Conservation (phyloP, 2,329 filamentous ascomycete species). For the Monosporascus sp. region DNA sequence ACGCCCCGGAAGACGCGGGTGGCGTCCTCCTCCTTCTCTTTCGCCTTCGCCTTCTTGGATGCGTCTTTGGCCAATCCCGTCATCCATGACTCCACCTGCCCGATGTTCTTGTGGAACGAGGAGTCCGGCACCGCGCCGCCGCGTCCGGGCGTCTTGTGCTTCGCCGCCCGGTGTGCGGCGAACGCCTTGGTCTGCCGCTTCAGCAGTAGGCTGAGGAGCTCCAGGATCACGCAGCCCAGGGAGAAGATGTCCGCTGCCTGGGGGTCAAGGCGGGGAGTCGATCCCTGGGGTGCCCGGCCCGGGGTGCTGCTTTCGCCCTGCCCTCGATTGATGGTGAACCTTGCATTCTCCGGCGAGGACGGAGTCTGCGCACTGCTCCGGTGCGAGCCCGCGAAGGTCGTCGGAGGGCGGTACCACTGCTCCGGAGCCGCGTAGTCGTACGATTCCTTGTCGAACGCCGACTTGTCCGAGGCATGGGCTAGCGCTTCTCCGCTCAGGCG, state of each 20-base stretch:
- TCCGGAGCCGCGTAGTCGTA: slow-evolving; percentile 74
- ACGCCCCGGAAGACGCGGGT: slow-evolving; percentile 46
- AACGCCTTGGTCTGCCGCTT: slow-evolving; percentile 64
- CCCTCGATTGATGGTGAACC: slow-evolving; percentile 33
- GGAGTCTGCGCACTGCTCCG: slow-evolving; percentile 25
- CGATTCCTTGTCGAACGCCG: slow-evolving; percentile 57
- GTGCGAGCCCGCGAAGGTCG: slow-evolving; percentile 22
- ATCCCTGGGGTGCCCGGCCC: slow-evolving; percentile 29
- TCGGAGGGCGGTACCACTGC: slow-evolving; percentile 44
- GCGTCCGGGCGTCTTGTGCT: slow-evolving; percentile 53
- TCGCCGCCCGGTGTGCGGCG: slow-evolving; percentile 58
- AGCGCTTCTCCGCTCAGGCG: slow-evolving; percentile 38
- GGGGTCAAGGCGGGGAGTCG: slow-evolving; percentile 41
- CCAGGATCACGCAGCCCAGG: slow-evolving; percentile 65
- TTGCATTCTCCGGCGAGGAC: slow-evolving; percentile 30
- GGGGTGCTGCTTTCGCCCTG: slow-evolving; percentile 22
- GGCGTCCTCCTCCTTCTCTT: slow-evolving; percentile 12
- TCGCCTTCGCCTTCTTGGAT: slow-evolving; percentile 30
- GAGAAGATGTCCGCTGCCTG: slow-evolving; percentile 67
- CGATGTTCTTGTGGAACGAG: slow-evolving; percentile 66
- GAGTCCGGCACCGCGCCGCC: slow-evolving; percentile 61
- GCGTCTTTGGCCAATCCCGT: slow-evolving; percentile 54
- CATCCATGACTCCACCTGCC: slow-evolving; percentile 67
- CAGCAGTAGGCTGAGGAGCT: slow-evolving; percentile 63
- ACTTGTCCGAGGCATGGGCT: slow-evolving; percentile 36